Conservation (phyloP, 2,329 filamentous ascomycete genomes). For the Teratosphaeria pseudoeucalypti region DNA sequence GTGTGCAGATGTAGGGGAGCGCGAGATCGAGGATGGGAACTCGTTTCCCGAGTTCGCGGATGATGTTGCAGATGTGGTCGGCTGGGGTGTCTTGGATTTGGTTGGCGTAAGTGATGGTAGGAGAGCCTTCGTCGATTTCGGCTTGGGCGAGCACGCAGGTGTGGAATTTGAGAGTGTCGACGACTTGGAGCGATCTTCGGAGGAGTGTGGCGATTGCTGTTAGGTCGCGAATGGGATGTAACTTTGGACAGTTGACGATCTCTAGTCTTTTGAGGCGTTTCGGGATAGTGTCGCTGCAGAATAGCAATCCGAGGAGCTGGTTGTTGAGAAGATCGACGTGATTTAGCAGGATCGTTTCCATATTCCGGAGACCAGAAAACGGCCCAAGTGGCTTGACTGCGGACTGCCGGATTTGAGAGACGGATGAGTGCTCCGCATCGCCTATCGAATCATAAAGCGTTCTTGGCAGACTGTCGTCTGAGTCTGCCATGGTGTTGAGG, state of each 20-base stretch:
- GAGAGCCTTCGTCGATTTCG: background rate
- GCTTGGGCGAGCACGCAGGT: background rate
- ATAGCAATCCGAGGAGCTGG: conserved; percentile 6
- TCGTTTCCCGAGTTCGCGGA: conserved; percentile 8
- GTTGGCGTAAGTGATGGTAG: background rate
- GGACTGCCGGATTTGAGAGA: background rate
- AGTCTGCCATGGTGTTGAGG: conserved; percentile 3
- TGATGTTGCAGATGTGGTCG: conserved; percentile 13
- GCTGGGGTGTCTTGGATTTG: conserved; percentile 9
- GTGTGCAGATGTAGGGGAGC: conserved; percentile 12
- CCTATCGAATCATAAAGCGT: background rate
- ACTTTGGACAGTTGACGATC: conserved; percentile 9
- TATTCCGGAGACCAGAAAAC: conserved; percentile 10
- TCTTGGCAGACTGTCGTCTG: background rate
- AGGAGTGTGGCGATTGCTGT: conserved; percentile 8
- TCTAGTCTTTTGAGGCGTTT: conserved; percentile 11
- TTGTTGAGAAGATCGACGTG: conserved; percentile 3
- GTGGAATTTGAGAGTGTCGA: conserved; percentile 14
- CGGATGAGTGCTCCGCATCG: background rate
- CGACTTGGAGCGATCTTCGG: conserved; percentile 6
- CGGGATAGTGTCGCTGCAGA: conserved; percentile 10
- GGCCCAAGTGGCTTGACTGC: background rate
- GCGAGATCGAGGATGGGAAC: conserved; percentile 14
- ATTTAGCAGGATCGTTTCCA: conserved; percentile 7
- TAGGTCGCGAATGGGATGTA: conserved; percentile 5